Percentiles rank a stretch among this genome's conserved stretches.
phyloP scores from a whole-genome alignment of 805 yeast species.

The Starmerella khaoyaiensis region DNA sequence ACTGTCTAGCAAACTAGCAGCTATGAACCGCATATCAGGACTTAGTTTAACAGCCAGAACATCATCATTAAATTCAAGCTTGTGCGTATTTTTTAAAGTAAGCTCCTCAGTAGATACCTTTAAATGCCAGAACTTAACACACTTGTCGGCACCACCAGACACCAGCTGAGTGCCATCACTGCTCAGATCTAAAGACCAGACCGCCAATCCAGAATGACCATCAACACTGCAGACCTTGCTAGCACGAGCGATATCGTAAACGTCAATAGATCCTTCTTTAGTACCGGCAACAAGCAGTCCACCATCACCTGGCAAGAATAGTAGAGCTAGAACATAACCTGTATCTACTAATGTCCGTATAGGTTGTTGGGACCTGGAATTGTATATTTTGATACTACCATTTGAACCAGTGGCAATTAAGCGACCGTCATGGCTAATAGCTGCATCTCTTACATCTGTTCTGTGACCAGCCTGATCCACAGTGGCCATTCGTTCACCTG shows the following conservation, averaged over 20 bases:
- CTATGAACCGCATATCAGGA: constrained; percentile 62
- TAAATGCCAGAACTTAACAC: constrained; percentile 81
- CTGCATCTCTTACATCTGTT: constrained; percentile 73
- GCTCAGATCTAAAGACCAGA: constrained; percentile 83
- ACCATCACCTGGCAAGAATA: constrained; percentile 84
- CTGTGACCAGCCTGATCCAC: constrained; percentile 79
- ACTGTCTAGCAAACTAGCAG: constrained; percentile 76
- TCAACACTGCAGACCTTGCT: constrained; percentile 55
- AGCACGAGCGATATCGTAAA: constrained; percentile 78
- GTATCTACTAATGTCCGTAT: constrained; percentile 68
- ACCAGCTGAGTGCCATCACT: constrained; percentile 74
- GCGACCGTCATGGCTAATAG: constrained; percentile 67
- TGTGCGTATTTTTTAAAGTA: constrained; percentile 58
- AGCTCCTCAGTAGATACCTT: constrained; percentile 44
- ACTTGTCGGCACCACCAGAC: constrained; percentile 90
- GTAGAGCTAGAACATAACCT: constrained; percentile 71
- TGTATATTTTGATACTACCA: constrained; percentile 84
- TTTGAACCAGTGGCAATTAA: constrained; percentile 81
- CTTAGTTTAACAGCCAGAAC: constrained; percentile 67
- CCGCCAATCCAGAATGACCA: constrained; percentile 58
- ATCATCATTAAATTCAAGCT: constrained; percentile 78
- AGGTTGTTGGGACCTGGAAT: constrained; percentile 56
- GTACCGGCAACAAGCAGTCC: constrained; percentile 69
- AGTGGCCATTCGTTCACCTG: constrained; percentile 31
- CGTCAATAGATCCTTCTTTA: constrained; percentile 69